phyloP scores from a whole-genome alignment of 495 filamentous ascomycete species.

The Parmelia sp. region DNA sequence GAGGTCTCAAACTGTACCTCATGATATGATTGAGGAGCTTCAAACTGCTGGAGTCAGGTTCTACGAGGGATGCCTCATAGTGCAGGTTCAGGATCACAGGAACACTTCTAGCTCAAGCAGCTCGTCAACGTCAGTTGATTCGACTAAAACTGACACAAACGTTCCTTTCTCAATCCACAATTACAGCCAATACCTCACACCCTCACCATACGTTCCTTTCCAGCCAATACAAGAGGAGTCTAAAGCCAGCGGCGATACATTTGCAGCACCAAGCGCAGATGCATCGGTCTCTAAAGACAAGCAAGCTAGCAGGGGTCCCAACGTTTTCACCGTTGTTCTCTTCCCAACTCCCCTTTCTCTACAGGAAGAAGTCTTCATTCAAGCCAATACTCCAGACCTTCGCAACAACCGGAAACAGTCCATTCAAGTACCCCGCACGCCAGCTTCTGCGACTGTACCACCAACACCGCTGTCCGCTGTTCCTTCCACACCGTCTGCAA shows the following conservation, averaged over 20 bases:
- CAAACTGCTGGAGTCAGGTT: slow-evolving; percentile 63
- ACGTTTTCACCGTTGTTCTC: slow-evolving; percentile 71
- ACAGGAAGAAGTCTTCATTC: slow-evolving; percentile 65
- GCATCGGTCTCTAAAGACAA: slow-evolving; percentile 41
- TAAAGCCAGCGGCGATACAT: slow-evolving; percentile 33
- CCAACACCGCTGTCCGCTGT: slow-evolving; percentile 59
- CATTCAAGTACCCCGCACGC: slow-evolving; percentile 40
- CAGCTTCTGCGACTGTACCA: slow-evolving; percentile 47
- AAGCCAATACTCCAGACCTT: slow-evolving; percentile 63
- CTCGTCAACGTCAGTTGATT: slow-evolving; percentile 42
- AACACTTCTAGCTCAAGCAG: slow-evolving; percentile 49
- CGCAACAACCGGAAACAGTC: slow-evolving; percentile 41
- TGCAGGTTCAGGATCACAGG: slow-evolving; percentile 81
- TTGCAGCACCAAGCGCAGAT: slow-evolving; percentile 28
- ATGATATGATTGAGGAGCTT: slow-evolving; percentile 68
- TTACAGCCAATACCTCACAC: slow-evolving; percentile 78
- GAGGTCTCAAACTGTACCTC: slow-evolving; percentile 56
- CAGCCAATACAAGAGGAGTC: slow-evolving; percentile 41
- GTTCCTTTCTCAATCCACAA: slow-evolving; percentile 84
- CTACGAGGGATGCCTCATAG: slow-evolving; percentile 92
- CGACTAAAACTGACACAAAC: slow-evolving; percentile 51
- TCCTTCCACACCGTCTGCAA: slow-evolving; percentile 49
- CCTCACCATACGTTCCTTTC: slow-evolving; percentile 77
- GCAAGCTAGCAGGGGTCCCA: slow-evolving; percentile 47
- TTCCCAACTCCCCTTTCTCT: slow-evolving; percentile 73